Conservation (phyloP, 495 filamentous ascomycete genomes). For the Penicillium paradoxum region DNA sequence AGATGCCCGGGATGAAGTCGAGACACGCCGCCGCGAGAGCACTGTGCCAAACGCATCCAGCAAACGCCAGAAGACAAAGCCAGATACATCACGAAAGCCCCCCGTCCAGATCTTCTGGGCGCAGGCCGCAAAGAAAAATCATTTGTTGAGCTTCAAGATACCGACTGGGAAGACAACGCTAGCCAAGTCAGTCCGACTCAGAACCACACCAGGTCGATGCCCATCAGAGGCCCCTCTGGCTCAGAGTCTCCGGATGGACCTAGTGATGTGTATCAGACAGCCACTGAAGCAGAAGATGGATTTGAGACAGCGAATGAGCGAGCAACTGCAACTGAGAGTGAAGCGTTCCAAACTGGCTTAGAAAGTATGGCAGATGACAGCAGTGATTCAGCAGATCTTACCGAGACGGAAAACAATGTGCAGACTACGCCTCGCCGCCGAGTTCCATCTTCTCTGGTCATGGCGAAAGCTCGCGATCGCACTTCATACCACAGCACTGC, state of each 20-base stretch:
- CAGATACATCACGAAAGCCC: slow-evolving; percentile 72
- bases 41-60: slow-evolving; percentile 39
- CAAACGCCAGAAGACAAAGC: slow-evolving; percentile 67
- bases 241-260: slow-evolving; percentile 34
- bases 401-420: slow-evolving; percentile 74
- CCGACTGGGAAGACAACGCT: slow-evolving; percentile 87
- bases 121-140: slow-evolving; percentile 67
- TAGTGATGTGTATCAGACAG: slow-evolving; percentile 76
- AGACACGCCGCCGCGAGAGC: slow-evolving; percentile 63
- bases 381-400: slow-evolving; percentile 64
- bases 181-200: slow-evolving; percentile 46
- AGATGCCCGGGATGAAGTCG: slow-evolving; percentile 90
- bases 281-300: slow-evolving; percentile 77
- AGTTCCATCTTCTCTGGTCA: slow-evolving; percentile 37
- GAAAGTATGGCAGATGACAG: slow-evolving; percentile 78
- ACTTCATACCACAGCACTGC: slow-evolving; percentile 81
- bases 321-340: slow-evolving; percentile 72
- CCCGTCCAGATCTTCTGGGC: slow-evolving; percentile 68
- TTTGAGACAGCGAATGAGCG: slow-evolving; percentile 80
- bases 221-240: slow-evolving; percentile 17
- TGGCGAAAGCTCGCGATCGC: slow-evolving; percentile 50
- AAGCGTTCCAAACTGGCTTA: slow-evolving; percentile 86
- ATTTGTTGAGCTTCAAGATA: slow-evolving; percentile 67
- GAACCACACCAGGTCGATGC: slow-evolving; percentile 19
- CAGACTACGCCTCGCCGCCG: slow-evolving; percentile 42